Percentiles rank a stretch among this genome's conserved stretches.
phyloP scores from a whole-genome alignment of 2,329 filamentous ascomycete species.

The Ophiostoma triangulosporum region DNA sequence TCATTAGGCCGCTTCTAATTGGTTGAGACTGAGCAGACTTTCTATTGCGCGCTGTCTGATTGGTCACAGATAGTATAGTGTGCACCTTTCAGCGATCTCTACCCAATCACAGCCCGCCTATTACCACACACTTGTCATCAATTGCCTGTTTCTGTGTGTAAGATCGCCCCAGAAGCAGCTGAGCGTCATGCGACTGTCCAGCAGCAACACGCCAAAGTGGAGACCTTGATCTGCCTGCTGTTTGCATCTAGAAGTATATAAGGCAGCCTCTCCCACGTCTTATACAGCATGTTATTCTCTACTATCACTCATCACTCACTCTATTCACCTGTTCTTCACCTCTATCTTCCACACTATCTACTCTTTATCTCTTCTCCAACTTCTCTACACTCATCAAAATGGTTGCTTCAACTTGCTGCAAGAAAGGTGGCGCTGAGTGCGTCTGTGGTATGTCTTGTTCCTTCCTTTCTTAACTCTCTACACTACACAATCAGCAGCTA shows the following conservation, averaged over 20 bases:
- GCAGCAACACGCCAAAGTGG: background rate
- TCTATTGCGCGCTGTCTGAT: background rate
- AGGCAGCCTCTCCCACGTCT: background rate
- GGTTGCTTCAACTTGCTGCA: constrained; percentile 39
- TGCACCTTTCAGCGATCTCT: background rate
- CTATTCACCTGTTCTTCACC: background rate
- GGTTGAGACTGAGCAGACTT: background rate
- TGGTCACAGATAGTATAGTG: background rate
- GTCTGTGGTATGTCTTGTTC: constrained; percentile 39
- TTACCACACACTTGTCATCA: constrained; percentile 8
- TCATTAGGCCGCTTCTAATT: background rate
- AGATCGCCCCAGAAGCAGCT: background rate
- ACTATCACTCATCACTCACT: background rate
- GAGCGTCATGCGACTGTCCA: background rate
- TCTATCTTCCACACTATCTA: background rate
- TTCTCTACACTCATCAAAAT: constrained; percentile 7
- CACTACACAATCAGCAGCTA: background rate
- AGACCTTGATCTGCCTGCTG: background rate
- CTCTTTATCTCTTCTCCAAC: background rate
- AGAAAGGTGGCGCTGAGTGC: constrained; percentile 37
- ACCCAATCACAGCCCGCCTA: constrained; percentile 5
- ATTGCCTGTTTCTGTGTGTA: background rate
- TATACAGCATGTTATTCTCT: background rate
- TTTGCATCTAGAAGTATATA: background rate
- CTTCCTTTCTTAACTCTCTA: background rate